phyloP scores from a whole-genome alignment of 176 grass and related monocot species.

The Secale cereale region DNA sequence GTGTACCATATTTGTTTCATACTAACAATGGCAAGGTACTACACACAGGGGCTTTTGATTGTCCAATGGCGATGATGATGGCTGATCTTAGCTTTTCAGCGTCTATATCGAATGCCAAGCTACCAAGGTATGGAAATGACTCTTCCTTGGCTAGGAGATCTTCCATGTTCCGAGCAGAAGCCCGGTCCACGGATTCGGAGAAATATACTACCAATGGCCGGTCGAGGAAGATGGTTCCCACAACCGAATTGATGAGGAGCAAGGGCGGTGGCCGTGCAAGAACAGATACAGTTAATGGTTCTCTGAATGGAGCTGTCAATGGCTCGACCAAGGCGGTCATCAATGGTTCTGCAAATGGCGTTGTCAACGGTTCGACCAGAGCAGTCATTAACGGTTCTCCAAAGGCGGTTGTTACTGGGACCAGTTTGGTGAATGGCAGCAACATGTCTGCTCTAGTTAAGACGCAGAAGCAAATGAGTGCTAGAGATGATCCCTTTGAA shows the following conservation, averaged over 20 bases:
- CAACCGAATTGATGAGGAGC: conserved; percentile 47
- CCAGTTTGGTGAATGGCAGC: conserved; percentile 66
- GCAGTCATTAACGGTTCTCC: conserved; percentile 22
- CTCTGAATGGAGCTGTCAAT: conserved; percentile 27
- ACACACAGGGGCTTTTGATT: conserved; percentile 30
- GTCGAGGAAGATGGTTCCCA: conserved; percentile 76
- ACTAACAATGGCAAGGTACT: conserved; percentile 5
- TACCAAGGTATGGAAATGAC: conserved; percentile 42
- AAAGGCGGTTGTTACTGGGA: conserved; percentile 44
- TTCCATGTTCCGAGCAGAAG: conserved; percentile 42
- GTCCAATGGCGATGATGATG: conserved; percentile 54
- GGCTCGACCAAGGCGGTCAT: neutral
- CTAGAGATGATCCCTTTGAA: conserved; percentile 40
- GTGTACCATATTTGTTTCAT: conserved; percentile 1
- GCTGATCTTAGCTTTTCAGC: conserved; percentile 66
- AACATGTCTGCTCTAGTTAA: conserved; percentile 54
- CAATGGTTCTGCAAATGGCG: conserved; percentile 28
- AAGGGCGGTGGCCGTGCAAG: conserved; percentile 36
- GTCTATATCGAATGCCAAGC: conserved; percentile 51
- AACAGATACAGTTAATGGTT: conserved; percentile 41
- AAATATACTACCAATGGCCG: conserved; percentile 71
- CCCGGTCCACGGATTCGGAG: conserved; percentile 38
- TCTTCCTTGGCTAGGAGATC: conserved; percentile 29
- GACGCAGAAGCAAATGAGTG: conserved; percentile 37
- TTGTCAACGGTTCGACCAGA: conserved; percentile 39